Evolutionary conservation across 768 basidiomycete genomes (phyloP).

Genomic region (Rickenella mellea): DNA sequence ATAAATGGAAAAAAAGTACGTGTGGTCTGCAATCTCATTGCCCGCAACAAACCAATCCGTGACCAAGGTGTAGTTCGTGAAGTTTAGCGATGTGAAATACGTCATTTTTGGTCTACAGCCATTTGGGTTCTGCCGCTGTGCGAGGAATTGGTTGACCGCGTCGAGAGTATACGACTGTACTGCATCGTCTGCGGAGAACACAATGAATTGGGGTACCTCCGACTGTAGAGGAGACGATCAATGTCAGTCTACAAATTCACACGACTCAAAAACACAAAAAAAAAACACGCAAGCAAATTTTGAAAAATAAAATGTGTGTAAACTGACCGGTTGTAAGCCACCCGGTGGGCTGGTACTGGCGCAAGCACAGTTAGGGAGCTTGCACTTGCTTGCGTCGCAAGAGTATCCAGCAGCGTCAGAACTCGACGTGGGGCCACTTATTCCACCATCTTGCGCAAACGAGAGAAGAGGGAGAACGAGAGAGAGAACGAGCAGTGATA

Average conservation of each 20-base stretch:
- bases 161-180: conserved; percentile 70
- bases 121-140: conserved; percentile 66
- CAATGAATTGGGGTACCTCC: conserved; percentile 56
- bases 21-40: conserved; percentile 77
- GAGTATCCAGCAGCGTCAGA: conserved; percentile 54
- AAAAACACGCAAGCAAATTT: no score
- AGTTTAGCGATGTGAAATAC: conserved; percentile 62
- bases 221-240: conserved; percentile 26
- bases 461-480: conserved; percentile 13
- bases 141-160: conserved; percentile 65
- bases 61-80: conserved; percentile 70
- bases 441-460: conserved; percentile 35
- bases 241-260: conserved; percentile 1
- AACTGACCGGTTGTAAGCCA: conserved; percentile 52
- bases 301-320: no score
- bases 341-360: conserved; percentile 69
- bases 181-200: conserved; percentile 73
- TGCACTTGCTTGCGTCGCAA: conserved; percentile 55
- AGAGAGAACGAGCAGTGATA: neutral
- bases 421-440: conserved; percentile 45
- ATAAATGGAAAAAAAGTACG: conserved; percentile 30
- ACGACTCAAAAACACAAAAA: no score
- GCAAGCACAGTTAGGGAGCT: conserved; percentile 63
- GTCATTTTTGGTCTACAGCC: conserved; percentile 71
- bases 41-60: conserved; percentile 77